Percentiles rank a stretch among this genome's conserved stretches.
Conservation (phyloP, 1,284 basidiomycete species). For the Volvariella surrecta region DNA sequence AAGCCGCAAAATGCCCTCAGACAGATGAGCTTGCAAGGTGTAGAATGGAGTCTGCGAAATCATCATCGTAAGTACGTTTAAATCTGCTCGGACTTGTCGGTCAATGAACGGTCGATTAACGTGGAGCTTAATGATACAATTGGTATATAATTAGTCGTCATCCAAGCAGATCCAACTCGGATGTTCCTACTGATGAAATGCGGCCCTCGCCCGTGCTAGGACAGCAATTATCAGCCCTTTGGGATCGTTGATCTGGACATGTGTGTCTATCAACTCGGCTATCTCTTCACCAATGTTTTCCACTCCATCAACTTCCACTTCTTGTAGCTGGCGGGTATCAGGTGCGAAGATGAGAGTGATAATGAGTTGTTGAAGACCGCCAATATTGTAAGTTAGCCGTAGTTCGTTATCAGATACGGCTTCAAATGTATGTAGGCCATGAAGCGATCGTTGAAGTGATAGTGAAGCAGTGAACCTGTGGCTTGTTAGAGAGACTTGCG, state of each 20-base stretch:
- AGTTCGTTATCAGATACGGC: constrained; percentile 68
- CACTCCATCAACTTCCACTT: constrained; percentile 44
- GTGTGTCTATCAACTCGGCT: constrained; percentile 51
- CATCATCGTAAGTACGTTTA: no score
- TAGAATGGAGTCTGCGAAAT: no score
- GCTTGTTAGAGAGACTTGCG: background rate
- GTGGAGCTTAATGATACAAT: no score
- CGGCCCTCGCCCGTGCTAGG: constrained; percentile 28
- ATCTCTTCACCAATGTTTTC: constrained; percentile 44
- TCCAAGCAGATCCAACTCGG: no score
- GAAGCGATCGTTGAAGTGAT: constrained; percentile 51
- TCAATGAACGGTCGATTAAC: no score
- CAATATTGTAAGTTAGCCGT: constrained; percentile 53
- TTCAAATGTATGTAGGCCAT: constrained; percentile 51
- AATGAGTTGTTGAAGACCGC: constrained; percentile 25
- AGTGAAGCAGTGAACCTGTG: constrained; percentile 64
- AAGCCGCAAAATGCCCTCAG: no score
- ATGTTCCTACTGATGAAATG: no score
- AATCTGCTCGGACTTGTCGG: no score
- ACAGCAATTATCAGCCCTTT: constrained; percentile 64
- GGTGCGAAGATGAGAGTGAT: constrained; percentile 60
- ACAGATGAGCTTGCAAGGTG: no score
- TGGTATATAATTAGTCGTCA: no score
- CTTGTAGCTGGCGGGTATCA: constrained; percentile 53
- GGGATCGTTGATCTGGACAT: constrained; percentile 62